Evolutionary conservation across 139 green algal species (phyloP).

Genomic region (Chlamydomonas applanata): DNA sequence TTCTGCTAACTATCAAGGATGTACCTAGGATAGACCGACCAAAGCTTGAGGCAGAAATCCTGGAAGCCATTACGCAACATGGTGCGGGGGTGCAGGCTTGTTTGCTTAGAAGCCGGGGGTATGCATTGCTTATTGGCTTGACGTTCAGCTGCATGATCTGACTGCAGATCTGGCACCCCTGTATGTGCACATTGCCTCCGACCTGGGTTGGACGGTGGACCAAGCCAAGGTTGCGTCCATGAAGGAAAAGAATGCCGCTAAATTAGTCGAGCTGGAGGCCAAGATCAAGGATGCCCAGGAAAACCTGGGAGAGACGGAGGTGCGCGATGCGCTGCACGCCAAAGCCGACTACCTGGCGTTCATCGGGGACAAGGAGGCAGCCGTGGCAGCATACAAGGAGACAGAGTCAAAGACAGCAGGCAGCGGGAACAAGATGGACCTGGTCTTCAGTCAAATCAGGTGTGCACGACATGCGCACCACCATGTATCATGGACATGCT

Average conservation of each 20-base stretch:
- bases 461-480: no score
- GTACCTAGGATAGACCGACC: no score
- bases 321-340: slow-evolving; percentile 86
- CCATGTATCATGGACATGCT: no score
- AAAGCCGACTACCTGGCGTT: slow-evolving; percentile 84
- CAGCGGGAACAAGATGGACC: slow-evolving; percentile 92
- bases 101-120: no score
- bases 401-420: slow-evolving; percentile 86
- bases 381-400: slow-evolving; percentile 67
- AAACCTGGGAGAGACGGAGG: slow-evolving; percentile 94
- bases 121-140: no score
- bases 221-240: slow-evolving; percentile 52
- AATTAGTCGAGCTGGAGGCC: slow-evolving; percentile 62
- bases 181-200: slow-evolving; percentile 73
- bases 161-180: slow-evolving; percentile 53
- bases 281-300: slow-evolving; percentile 82
- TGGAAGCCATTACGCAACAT: no score
- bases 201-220: slow-evolving; percentile 66
- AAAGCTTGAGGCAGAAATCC: no score
- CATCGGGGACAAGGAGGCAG: slow-evolving; percentile 75
- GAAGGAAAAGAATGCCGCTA: slow-evolving; percentile 51
- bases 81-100: no score
- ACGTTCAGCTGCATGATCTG: no score
- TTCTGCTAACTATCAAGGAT: no score
- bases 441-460: slow-evolving; percentile 86